These are phyloP conservation scores for Lactifluus subvellereus DNA, from an alignment of 768 basidiomycete genomes.

Conservation along the genomic window DNA sequence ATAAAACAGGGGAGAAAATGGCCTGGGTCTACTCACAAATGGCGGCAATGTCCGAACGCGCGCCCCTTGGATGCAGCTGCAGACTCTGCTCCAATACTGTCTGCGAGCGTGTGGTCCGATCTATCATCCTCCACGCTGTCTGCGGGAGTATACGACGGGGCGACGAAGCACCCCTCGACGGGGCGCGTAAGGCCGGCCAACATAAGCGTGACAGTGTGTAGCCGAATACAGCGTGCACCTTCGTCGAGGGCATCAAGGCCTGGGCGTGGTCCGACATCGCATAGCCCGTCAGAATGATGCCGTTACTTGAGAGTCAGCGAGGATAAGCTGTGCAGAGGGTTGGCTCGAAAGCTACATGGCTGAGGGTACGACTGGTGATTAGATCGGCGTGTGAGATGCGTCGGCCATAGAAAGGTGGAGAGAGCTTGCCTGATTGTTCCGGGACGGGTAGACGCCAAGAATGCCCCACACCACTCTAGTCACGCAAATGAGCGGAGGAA, in stretches of 20 bases:
- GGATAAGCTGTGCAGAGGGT: slow-evolving; percentile 1
- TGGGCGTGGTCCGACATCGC: slow-evolving; percentile 90
- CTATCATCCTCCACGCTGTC: slow-evolving; percentile 42
- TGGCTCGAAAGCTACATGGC: slow-evolving; percentile 53
- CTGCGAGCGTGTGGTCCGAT: slow-evolving; percentile 65
- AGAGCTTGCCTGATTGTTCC: slow-evolving; percentile 61
- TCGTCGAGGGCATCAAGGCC: slow-evolving; percentile 73
- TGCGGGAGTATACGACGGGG: slow-evolving; percentile 33
- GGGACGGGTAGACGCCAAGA: slow-evolving; percentile 77
- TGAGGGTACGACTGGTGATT: slow-evolving; percentile 59
- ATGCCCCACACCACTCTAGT: slow-evolving; percentile 92
- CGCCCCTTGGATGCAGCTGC: slow-evolving; percentile 31
- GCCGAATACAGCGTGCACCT: slow-evolving; percentile 86
- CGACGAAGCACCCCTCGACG: slow-evolving; percentile 79
- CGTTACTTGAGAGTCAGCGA: slow-evolving; percentile 28
- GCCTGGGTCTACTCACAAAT: slow-evolving; percentile 53
- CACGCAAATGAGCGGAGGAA: not conserved
- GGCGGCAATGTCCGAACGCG: slow-evolving; percentile 86
- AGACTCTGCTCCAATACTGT: slow-evolving; percentile 30
- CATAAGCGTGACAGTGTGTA: slow-evolving; percentile 77
- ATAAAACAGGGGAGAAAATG: not conserved
- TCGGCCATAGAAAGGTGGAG: slow-evolving; percentile 5
- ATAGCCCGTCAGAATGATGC: slow-evolving; percentile 88
- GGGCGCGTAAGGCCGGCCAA: slow-evolving; percentile 75
- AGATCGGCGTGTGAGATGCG: slow-evolving; percentile 4